Conservation (phyloP, 345 rosid genomes). For the Aquilaria yunnanensis region DNA sequence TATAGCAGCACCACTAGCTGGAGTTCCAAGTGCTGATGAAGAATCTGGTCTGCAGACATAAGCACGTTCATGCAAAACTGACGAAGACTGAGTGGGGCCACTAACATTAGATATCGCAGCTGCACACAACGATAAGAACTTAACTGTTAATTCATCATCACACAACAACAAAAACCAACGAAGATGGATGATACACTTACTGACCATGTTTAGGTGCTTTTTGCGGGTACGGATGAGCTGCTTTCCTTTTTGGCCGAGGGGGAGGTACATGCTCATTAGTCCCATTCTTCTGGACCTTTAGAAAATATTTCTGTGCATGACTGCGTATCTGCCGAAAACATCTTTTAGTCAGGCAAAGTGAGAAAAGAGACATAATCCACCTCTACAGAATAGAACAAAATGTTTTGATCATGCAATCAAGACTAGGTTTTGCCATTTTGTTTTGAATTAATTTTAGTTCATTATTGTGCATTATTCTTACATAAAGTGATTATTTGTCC, state of each 20-base stretch:
- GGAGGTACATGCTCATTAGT: conserved; percentile 88
- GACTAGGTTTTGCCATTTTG: no score
- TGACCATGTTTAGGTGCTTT: conserved; percentile 73
- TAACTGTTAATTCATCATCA: conserved; percentile 16
- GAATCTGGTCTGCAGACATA: conserved; percentile 38
- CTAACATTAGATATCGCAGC: conserved; percentile 38
- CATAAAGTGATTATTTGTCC: no score
- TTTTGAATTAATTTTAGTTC: no score
- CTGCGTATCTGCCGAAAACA: conserved; percentile 72
- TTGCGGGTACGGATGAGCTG: conserved; percentile 90
- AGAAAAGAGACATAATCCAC: no score
- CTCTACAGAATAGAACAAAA: no score
- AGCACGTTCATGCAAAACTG: conserved; percentile 42
- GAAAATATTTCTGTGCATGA: conserved; percentile 92
- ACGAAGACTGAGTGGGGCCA: conserved; percentile 41
- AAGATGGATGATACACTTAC: not conserved
- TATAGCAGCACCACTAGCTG: conserved; percentile 26
- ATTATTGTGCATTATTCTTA: no score
- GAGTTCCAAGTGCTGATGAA: conserved; percentile 34
- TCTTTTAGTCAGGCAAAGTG: conserved; percentile 10
- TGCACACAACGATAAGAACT: conserved; percentile 15
- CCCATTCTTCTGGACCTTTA: conserved; percentile 90
- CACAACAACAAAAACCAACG: conserved; percentile 1
- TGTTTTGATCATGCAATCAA: no score
- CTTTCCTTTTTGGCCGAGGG: conserved; percentile 95